A percentile compares a stretch with the other conserved stretches of the same genome.
Conservation (phyloP, 192 early-diverging fungal species). For the Linnemannia exigua region DNA sequence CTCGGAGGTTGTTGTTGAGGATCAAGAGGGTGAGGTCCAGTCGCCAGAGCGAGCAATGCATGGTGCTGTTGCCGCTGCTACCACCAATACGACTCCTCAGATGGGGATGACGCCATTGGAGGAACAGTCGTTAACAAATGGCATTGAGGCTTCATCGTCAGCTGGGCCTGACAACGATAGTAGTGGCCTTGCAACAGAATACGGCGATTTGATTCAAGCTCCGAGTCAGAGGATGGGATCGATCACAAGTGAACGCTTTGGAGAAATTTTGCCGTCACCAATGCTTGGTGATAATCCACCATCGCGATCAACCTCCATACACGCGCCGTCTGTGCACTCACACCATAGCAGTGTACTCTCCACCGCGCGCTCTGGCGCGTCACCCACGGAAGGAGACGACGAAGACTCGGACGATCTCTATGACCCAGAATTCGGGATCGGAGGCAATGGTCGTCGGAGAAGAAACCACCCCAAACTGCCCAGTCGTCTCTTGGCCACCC, state of each 20-base stretch:
- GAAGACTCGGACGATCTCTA: slow-evolving; percentile 35
- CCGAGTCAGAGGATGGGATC: neutral
- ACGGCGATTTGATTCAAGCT: neutral
- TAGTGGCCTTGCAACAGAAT: neutral
- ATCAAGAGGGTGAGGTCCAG: neutral
- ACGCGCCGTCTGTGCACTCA: neutral
- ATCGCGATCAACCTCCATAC: neutral
- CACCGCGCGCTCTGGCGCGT: too few relatives aligned
- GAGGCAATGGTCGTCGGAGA: slow-evolving; percentile 15
- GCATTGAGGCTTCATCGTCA: neutral
- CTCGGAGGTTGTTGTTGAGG: slow-evolving; percentile 7
- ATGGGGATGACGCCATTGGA: neutral
- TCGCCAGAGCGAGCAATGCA: neutral
- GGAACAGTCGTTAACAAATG: neutral
- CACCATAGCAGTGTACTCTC: neutral
- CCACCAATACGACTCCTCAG: neutral
- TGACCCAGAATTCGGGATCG: slow-evolving; percentile 45
- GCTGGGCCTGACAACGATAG: neutral
- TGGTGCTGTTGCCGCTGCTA: neutral
- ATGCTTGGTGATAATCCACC: neutral
- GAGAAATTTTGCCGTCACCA: neutral
- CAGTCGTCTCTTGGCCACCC: neutral
- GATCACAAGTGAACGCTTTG: neutral
- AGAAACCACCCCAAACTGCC: neutral
- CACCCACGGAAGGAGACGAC: neutral